Evolutionary conservation across 2,329 filamentous ascomycete species (phyloP).

Genomic region (Ceratocystis cacaofunesta): DNA sequence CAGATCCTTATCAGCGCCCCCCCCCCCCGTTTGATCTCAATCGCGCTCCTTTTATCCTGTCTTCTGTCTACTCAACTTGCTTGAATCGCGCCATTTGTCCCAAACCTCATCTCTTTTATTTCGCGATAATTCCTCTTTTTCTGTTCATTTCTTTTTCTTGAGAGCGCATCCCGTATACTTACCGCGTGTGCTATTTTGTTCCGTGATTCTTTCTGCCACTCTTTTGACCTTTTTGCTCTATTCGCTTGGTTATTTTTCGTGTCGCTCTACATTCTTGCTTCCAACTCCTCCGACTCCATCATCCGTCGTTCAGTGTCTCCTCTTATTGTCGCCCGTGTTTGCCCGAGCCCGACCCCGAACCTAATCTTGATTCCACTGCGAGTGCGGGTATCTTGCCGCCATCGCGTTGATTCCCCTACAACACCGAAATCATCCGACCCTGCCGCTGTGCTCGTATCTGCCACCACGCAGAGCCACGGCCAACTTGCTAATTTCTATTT

Average conservation of each 20-base stretch:
- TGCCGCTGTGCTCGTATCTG: not conserved
- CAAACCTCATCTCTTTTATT: not conserved
- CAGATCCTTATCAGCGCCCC: not conserved
- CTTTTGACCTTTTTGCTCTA: not conserved
- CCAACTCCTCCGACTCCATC: not conserved
- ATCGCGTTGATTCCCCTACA: not conserved
- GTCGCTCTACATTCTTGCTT: not conserved
- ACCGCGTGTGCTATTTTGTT: not conserved
- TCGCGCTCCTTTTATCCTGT: slow-evolving; percentile 8
- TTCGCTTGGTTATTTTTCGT: not conserved
- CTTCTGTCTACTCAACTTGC: not conserved
- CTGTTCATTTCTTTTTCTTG: slow-evolving; percentile 14
- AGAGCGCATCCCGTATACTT: not conserved
- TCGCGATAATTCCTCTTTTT: slow-evolving; percentile 7
- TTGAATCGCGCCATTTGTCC: slow-evolving; percentile 5
- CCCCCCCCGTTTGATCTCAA: not conserved
- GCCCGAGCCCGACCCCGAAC: not conserved
- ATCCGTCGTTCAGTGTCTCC: slow-evolving; percentile 11
- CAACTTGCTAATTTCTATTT: not conserved
- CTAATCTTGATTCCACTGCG: not conserved
- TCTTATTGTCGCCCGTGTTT: slow-evolving; percentile 16
- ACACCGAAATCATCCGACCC: not conserved
- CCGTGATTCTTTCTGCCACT: not conserved
- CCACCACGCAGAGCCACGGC: not conserved
- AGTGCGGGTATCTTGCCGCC: not conserved